These are phyloP conservation scores for Penicillium brevicompactum DNA, from an alignment of 2,329 filamentous ascomycete genomes.

Conservation along the genomic window DNA sequence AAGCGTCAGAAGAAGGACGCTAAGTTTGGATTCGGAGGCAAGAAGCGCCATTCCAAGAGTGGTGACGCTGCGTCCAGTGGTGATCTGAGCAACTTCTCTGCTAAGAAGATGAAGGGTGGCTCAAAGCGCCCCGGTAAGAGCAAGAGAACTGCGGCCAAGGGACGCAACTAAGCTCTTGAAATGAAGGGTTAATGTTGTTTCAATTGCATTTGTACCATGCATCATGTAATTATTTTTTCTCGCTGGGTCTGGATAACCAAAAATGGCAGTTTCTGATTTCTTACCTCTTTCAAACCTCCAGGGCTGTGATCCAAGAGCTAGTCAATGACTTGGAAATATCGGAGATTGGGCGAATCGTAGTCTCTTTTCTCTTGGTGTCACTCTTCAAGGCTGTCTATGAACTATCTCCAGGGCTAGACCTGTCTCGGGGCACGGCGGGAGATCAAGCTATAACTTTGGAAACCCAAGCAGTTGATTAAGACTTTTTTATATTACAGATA, in stretches of 20 bases:
- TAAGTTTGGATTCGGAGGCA: conserved; percentile 94
- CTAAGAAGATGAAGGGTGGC: conserved; percentile 77
- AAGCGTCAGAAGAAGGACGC: conserved; percentile 94
- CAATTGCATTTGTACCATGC: conserved; percentile 14
- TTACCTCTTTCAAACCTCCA: neutral
- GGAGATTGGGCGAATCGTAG: neutral
- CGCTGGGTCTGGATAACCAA: conserved; percentile 17
- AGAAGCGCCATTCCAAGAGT: conserved; percentile 90
- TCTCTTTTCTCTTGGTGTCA: neutral
- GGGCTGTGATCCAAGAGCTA: neutral
- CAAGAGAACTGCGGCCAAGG: conserved; percentile 44
- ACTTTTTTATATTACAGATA: conserved; percentile 4
- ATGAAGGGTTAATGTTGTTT: conserved; percentile 9
- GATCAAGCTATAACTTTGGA: neutral
- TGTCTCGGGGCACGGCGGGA: neutral
- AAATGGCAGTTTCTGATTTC: conserved; percentile 14
- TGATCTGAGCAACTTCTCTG: conserved; percentile 78
- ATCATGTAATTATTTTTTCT: conserved; percentile 18
- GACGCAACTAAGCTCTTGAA: conserved; percentile 19
- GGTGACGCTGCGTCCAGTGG: conserved; percentile 81
- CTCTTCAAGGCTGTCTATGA: no score
- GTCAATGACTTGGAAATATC: neutral
- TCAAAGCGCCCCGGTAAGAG: conserved; percentile 56
- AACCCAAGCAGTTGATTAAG: neutral
- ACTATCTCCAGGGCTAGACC: neutral